Evolutionary conservation across 768 basidiomycete genomes (phyloP), one percentile per base, ranked within the genome.

Genomic region (Termitomyces heimii): DNA sequence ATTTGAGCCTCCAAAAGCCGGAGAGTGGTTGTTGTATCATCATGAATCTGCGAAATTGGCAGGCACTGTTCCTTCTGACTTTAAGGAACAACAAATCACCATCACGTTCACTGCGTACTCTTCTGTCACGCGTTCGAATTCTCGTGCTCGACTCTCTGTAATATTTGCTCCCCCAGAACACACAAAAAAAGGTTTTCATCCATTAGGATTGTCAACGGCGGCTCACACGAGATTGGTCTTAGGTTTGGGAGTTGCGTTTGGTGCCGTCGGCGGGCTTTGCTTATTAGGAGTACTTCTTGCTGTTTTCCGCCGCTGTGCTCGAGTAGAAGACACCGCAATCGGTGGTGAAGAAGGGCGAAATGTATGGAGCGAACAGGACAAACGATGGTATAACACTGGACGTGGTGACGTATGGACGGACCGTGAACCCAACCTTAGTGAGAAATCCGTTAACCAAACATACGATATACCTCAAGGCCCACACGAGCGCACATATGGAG

Each of bases 101-200:
- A 72, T 83, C 49, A 82, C 81, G 3, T 87, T 91, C 61, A 83
- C 84, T 7, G 89, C 88, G 3, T 88, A 84, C 68, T 88, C 85
- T 32, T 73, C 67, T 37, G 54, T 78, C 20, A 88, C 84, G 2
- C 88, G 85, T 62, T 86, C 88, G 16, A 88, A 82, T 1, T 91
- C 88, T 20, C 86, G 89, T 63, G 76, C 86, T 1, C 78, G 62
- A 54, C 74, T 90, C 18, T 68, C 77, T 1, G 72, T 91, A 31
- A 73, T 77, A 54, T 67, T 85, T 55, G 67, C 77, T 43, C 61
- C 74, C 34, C 54, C 67, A 45, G 68, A 74, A 57, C 70, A 72
- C 61, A 69, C 70, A 24, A 73, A 79, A 60, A 73, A 77, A 37
- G 65, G 68, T 2, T 67, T 66, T 28, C 74, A 68, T 60, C 71